Evolutionary conservation across 1,284 basidiomycete genomes (phyloP).

Genomic region (Earliella scabrosa): DNA sequence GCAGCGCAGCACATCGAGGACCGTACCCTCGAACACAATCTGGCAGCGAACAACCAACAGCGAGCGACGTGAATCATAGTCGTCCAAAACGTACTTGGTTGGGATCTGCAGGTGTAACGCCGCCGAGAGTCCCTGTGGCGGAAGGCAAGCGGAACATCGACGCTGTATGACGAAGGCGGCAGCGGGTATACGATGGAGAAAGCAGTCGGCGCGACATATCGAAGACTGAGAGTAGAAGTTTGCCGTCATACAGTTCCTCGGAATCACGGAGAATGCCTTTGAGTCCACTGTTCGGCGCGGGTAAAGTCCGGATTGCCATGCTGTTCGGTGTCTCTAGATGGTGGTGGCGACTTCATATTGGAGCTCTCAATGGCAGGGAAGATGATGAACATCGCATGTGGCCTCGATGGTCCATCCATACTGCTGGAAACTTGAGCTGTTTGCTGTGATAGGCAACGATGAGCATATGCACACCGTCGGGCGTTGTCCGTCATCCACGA

Average conservation of each 20-base stretch:
- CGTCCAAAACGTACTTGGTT: background rate
- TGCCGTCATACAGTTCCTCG: conserved; percentile 11
- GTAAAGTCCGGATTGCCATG: conserved; percentile 5
- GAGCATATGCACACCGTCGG: background rate
- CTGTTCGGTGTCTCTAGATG: background rate
- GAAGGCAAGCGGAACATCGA: background rate
- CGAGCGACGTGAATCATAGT: background rate
- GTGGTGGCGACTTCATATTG: background rate
- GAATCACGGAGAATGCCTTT: conserved; percentile 7
- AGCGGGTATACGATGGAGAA: conserved; percentile 21
- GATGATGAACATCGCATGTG: background rate
- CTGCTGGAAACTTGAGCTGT: conserved; percentile 7
- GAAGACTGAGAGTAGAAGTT: conserved; percentile 3
- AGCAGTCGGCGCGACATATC: conserved; percentile 5
- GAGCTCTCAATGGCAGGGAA: background rate
- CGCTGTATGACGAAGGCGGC: conserved; percentile 2
- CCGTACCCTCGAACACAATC: conserved; percentile 19
- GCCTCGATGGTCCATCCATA: background rate
- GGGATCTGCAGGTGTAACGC: background rate
- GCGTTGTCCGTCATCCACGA: background rate
- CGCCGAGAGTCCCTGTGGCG: background rate
- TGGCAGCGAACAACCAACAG: background rate
- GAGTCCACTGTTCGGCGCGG: conserved; percentile 7
- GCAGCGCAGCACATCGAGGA: background rate
- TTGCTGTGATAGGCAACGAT: conserved; percentile 12